phyloP scores from a whole-genome alignment of 768 basidiomycete species.

The Boletus vermiculosoides region DNA sequence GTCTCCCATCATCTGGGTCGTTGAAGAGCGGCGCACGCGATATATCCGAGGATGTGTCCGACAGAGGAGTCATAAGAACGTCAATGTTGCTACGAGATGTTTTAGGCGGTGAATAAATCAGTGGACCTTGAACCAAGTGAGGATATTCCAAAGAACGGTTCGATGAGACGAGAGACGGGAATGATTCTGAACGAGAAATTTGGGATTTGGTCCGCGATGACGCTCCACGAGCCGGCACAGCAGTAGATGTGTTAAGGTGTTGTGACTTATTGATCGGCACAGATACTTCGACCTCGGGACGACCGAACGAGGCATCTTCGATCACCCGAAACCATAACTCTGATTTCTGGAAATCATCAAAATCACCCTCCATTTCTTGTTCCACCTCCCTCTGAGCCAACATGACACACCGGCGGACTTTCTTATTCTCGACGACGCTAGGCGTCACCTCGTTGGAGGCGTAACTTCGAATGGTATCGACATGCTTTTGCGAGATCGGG shows the following conservation, averaged over 20 bases:
- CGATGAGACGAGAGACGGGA: conserved; percentile 30
- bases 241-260: conserved; percentile 13
- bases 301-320: conserved; percentile 54
- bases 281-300: conserved; percentile 6
- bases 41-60: conserved; percentile 50
- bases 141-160: conserved; percentile 15
- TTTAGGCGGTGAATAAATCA: conserved; percentile 17
- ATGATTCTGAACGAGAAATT: conserved; percentile 38
- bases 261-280: conserved; percentile 2
- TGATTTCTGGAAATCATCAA: conserved; percentile 82
- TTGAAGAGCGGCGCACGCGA: conserved; percentile 76
- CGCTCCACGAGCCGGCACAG: background rate
- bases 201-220: conserved; percentile 9
- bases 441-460: conserved; percentile 49
- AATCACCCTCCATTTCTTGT: conserved; percentile 87
- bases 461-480: conserved; percentile 68
- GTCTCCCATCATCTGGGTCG: conserved; percentile 63
- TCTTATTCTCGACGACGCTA: conserved; percentile 42
- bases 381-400: conserved; percentile 84
- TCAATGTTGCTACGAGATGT: conserved; percentile 57
- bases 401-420: conserved; percentile 76
- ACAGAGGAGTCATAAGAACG: conserved; percentile 74
- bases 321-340: conserved; percentile 92
- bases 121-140: conserved; percentile 18
- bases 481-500: conserved; percentile 66